Evolutionary conservation across 305 asterid genomes (phyloP).

Genomic region (Fraxinus xanthoxyloides): DNA sequence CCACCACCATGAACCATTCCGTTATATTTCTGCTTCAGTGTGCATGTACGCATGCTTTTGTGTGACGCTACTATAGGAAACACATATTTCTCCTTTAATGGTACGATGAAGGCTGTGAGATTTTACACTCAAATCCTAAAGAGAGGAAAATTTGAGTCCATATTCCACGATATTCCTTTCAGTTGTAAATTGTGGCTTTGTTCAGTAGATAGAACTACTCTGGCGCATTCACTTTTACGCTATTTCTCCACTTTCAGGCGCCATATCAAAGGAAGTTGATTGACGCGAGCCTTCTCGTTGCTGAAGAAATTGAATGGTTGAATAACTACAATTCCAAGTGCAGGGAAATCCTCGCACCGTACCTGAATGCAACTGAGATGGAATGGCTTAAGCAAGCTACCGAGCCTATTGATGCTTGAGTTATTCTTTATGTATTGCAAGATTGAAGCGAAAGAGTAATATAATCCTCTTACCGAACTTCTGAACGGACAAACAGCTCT

Average conservation of each 20-base stretch:
- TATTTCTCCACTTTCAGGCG: conserved; percentile 48
- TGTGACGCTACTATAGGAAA: neutral
- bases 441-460: neutral
- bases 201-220: neutral
- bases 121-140: neutral
- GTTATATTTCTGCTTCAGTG: neutral
- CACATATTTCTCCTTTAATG: neutral
- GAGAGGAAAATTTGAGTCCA: neutral
- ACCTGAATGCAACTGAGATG: conserved; percentile 57
- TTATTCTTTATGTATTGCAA: neutral
- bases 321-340: conserved; percentile 72
- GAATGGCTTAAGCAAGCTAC: conserved; percentile 90
- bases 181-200: neutral
- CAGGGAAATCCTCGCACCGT: conserved; percentile 64
- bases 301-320: conserved; percentile 88
- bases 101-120: neutral
- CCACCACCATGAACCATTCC: neutral
- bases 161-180: neutral
- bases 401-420: conserved; percentile 51
- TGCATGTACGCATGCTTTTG: neutral
- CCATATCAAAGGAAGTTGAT: conserved; percentile 86
- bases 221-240: neutral
- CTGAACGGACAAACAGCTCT: neutral
- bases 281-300: conserved; percentile 57
- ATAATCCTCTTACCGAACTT: neutral